phyloP scores from a whole-genome alignment of 768 basidiomycete genomes.

The Aureoboletus auriporus region DNA sequence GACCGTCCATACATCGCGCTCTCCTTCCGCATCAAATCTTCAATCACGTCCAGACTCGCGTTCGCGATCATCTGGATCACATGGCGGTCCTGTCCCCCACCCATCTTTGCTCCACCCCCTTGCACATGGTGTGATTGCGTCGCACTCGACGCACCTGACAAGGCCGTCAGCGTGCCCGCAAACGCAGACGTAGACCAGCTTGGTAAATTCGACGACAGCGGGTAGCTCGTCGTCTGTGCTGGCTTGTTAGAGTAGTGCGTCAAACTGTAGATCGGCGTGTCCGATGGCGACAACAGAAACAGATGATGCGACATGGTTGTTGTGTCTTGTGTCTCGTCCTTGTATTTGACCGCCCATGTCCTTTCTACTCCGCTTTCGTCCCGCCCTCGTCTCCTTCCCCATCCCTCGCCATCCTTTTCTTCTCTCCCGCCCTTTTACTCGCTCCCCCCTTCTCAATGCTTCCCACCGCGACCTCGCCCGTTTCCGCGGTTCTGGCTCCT shows the following conservation, averaged over 20 bases:
- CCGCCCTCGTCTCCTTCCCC: neutral
- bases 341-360: neutral
- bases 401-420: neutral
- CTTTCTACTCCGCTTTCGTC: slow-evolving; percentile 10
- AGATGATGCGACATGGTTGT: slow-evolving; percentile 78
- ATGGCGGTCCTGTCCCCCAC: slow-evolving; percentile 83
- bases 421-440: slow-evolving; percentile 11
- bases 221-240: slow-evolving; percentile 51
- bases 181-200: slow-evolving; percentile 92
- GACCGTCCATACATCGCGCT: slow-evolving; percentile 61
- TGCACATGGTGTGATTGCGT: slow-evolving; percentile 57
- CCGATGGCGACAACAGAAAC: slow-evolving; percentile 80
- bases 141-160: slow-evolving; percentile 80
- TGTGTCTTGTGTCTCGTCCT: slow-evolving; percentile 8
- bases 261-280: slow-evolving; percentile 80
- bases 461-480: slow-evolving; percentile 19
- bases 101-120: slow-evolving; percentile 64
- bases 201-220: slow-evolving; percentile 78
- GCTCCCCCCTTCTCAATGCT: slow-evolving; percentile 14
- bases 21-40: slow-evolving; percentile 86
- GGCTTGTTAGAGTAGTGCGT: slow-evolving; percentile 82
- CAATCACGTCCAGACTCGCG: slow-evolving; percentile 90
- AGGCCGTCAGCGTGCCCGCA: slow-evolving; percentile 81
- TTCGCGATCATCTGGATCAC: slow-evolving; percentile 99
- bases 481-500: slow-evolving; percentile 10